Evolutionary conservation across 139 green algal species (phyloP).

Genomic region (Pseudopediastrum boryanum): DNA sequence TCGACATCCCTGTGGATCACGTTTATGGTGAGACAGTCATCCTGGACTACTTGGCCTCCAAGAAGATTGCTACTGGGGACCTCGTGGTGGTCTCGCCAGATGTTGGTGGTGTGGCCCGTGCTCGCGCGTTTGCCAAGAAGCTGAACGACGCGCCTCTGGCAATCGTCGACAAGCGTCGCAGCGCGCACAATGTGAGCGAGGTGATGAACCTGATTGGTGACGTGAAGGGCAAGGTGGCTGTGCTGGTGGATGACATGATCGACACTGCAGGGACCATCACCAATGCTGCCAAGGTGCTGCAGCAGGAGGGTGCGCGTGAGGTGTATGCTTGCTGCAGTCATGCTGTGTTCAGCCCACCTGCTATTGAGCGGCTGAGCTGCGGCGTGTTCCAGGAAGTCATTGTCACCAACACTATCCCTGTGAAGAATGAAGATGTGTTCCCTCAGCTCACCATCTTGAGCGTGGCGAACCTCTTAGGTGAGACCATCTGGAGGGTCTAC

Average conservation of each 20-base stretch:
- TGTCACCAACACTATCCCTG: constrained; percentile 97
- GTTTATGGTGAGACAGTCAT: constrained; percentile 92
- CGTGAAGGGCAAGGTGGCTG: constrained; percentile 96
- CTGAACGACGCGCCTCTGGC: constrained; percentile 97
- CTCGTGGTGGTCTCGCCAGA: constrained; percentile 98
- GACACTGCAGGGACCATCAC: constrained; percentile 98
- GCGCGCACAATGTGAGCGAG: constrained; percentile 96
- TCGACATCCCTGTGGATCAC: constrained; percentile 99
- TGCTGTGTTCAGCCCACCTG: constrained; percentile 94
- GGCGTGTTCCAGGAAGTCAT: constrained; percentile 97
- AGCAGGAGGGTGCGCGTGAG: constrained; percentile 79
- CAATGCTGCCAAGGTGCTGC: constrained; percentile 91
- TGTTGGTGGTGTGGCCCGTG: constrained; percentile 96
- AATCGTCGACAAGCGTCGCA: constrained; percentile 98
- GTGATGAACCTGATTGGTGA: constrained; percentile 99
- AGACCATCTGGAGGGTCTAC: constrained; percentile 99
- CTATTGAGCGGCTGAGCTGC: constrained; percentile 87
- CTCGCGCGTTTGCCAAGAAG: constrained; percentile 98
- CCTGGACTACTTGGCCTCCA: constrained; percentile 98
- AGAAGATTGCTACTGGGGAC: constrained; percentile 91
- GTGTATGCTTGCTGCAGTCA: constrained; percentile 98
- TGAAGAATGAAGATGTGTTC: constrained; percentile 78
- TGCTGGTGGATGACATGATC: constrained; percentile 99
- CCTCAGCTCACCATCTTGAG: constrained; percentile 95
- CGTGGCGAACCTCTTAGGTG: constrained; percentile 96